Evolutionary conservation across 345 rosid genomes (phyloP), one percentile per base, ranked within the genome.

Genomic region (Salix brachista): DNA sequence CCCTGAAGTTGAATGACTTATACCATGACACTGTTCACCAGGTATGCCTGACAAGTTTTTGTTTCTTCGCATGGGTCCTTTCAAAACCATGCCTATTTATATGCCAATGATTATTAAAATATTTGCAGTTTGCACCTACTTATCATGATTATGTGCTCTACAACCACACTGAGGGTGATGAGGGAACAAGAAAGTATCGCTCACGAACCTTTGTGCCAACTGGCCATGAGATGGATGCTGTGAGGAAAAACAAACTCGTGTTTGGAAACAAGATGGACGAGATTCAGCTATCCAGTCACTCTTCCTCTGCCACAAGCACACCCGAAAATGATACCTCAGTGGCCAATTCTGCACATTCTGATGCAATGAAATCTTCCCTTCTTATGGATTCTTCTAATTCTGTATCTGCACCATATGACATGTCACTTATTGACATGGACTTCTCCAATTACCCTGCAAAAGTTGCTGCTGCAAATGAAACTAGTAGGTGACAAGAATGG

Each of bases 11-110:
- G 75, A 96, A 91, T 82, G 99, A 96, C 83, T 90, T 96, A 78
- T 96, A 96, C 80, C 98, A 96, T 76, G 99, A 94, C 74, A 96
- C 98, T 32, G 95, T 96, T 84, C 99, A 96, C 83, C 99, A 96
- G 92, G 99, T 96, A 80, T 68, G 71, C 5, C 26, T 65, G 11
- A 17, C 23, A 14, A 71, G 2, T 39, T 66, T 18, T 79, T 72
- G 37, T 34, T 25, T 60, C 25, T 25, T 32, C 52, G 8, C 9
- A 14, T 21, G 48, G 21, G 6, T 77, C 56, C 41, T 46, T 21
- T 16, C 30, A 48, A 39, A 42, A 69, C 26, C 26, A 18, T 37
- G 14, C 26, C 28, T 52, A 54, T 79, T 69, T 37, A 54, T 18
- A 58, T 36, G 4, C 9, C 52, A 56, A 46, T 67, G 11, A 23